These are phyloP conservation scores for Phellinidium pouzarii DNA, from an alignment of 1,284 basidiomycete species.

Conservation along the genomic window DNA sequence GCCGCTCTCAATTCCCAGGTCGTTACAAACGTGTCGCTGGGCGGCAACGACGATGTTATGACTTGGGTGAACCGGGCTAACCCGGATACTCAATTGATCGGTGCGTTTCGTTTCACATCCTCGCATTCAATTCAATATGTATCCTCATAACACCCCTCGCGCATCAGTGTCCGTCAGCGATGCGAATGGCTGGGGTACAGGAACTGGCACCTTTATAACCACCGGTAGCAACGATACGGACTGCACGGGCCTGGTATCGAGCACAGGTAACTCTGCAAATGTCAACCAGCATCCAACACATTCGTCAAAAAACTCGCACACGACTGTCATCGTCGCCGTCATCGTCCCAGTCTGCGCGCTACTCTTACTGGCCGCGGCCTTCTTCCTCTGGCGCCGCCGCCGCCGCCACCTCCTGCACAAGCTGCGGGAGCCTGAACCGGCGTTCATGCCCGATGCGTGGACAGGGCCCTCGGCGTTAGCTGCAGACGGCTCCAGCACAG, in stretches of 20 bases:
- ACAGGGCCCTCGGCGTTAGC: constrained; percentile 5
- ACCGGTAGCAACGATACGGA: constrained; percentile 9
- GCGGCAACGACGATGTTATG: constrained; percentile 33
- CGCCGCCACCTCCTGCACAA: neutral
- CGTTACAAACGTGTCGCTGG: constrained; percentile 40
- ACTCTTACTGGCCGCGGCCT: constrained; percentile 1
- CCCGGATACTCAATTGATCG: constrained; percentile 34
- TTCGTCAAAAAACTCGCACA: constrained; percentile 2
- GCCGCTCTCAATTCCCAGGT: constrained; percentile 33
- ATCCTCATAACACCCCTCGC: constrained; percentile 7
- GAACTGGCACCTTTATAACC: constrained; percentile 17
- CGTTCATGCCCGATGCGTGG: constrained; percentile 18
- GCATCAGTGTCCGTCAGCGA: constrained; percentile 10
- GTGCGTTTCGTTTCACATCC: constrained; percentile 27
- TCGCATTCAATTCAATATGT: neutral
- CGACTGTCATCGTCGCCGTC: constrained; percentile 9
- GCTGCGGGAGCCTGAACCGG: constrained; percentile 6
- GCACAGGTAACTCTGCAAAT: constrained; percentile 14
- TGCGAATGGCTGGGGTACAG: constrained; percentile 18
- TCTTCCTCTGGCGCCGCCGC: constrained; percentile 13
- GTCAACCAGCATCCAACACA: constrained; percentile 14
- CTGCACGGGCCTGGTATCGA: constrained; percentile 12
- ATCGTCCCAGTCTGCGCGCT: constrained; percentile 10
- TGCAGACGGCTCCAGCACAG: neutral
- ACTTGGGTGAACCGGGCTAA: constrained; percentile 43